These are phyloP conservation scores for Penicillium macrosclerotiorum DNA, from an alignment of 495 filamentous ascomycete genomes.

Conservation along the genomic window DNA sequence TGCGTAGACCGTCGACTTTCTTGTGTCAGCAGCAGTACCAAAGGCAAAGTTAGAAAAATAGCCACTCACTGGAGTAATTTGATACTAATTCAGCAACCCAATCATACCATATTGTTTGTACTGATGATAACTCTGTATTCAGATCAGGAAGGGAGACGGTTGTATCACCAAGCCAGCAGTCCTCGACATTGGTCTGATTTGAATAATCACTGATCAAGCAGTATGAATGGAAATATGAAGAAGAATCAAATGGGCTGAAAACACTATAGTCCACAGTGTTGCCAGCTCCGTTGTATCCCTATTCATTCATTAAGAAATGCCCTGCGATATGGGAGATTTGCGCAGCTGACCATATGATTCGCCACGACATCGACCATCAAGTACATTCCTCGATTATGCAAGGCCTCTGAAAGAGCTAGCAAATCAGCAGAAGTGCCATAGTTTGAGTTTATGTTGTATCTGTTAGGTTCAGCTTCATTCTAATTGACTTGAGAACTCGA, in stretches of 20 bases:
- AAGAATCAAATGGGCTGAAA: slow-evolving; percentile 64
- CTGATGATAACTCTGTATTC: slow-evolving; percentile 55
- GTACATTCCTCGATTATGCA: slow-evolving; percentile 64
- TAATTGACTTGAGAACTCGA: slow-evolving; percentile 9
- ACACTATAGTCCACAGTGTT: slow-evolving; percentile 57
- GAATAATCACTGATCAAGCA: slow-evolving; percentile 66
- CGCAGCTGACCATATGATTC: slow-evolving; percentile 64
- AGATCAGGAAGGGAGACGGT: slow-evolving; percentile 66
- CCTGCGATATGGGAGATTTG: slow-evolving; percentile 36
- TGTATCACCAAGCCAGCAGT: slow-evolving; percentile 66
- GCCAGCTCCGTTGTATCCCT: slow-evolving; percentile 58
- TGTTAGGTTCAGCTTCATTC: not conserved
- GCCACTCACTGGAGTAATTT: slow-evolving; percentile 57
- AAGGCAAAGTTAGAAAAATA: not conserved
- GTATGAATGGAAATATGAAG: slow-evolving; percentile 62
- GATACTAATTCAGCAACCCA: slow-evolving; percentile 65
- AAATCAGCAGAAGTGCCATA: slow-evolving; percentile 66
- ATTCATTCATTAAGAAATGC: slow-evolving; percentile 33
- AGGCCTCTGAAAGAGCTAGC: slow-evolving; percentile 53
- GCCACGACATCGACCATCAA: slow-evolving; percentile 81
- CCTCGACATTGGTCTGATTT: slow-evolving; percentile 46
- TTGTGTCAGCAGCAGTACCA: not conserved
- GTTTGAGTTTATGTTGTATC: slow-evolving; percentile 59
- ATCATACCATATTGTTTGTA: slow-evolving; percentile 56
- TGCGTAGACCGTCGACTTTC: slow-evolving; percentile 70